A percentile compares a stretch with the other conserved stretches of the same genome.
Evolutionary conservation across 768 basidiomycete genomes (phyloP).

Genomic region (Austroboletus festivus): DNA sequence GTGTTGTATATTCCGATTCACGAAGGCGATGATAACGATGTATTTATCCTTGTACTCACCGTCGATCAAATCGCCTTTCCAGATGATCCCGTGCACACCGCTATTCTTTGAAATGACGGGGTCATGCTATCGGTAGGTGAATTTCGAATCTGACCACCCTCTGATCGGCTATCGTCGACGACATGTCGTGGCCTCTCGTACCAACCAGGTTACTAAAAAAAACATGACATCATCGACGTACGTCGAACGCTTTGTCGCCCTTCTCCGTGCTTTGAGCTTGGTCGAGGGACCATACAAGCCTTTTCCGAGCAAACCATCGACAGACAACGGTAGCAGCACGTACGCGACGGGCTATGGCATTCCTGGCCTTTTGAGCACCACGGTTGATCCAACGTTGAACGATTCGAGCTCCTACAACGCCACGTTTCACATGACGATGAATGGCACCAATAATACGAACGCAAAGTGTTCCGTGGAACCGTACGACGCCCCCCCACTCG

Average conservation of each 20-base stretch:
- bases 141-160: constrained; percentile 5
- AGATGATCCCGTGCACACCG: too few species aligned
- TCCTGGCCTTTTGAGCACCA: neutral
- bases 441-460: neutral
- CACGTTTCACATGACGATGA: neutral
- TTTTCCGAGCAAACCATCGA: neutral
- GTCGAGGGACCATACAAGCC: constrained; percentile 13
- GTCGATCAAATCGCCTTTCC: too few species aligned
- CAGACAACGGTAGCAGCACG: neutral
- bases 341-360: neutral
- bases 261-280: constrained; percentile 10
- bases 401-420: neutral
- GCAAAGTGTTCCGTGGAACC: constrained; percentile 3
- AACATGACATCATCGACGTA: neutral
- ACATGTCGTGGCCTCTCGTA: too few species aligned
- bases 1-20: too few species aligned
- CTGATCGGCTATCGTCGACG: too few species aligned
- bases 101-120: too few species aligned
- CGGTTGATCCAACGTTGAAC: neutral
- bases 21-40: too few species aligned
- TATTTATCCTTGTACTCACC: too few species aligned
- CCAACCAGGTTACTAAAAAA: too few species aligned
- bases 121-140: too few species aligned
- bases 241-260: neutral
- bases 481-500: constrained; percentile 10